Percentiles rank a stretch among this genome's conserved stretches.
Conservation (phyloP, 768 basidiomycete species). For the Suillus clintonianus region DNA sequence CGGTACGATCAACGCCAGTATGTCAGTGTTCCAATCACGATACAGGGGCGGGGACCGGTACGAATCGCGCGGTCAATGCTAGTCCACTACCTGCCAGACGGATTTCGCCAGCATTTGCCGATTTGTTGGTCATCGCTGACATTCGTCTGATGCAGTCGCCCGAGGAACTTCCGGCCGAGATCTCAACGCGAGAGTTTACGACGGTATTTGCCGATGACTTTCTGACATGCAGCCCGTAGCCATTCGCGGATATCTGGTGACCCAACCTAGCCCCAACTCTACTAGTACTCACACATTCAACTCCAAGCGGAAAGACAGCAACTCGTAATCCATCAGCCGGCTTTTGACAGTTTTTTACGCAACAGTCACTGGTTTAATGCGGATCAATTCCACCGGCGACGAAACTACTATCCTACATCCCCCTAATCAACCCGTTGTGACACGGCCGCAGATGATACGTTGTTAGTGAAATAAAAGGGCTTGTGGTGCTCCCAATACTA, state of each 20-base stretch:
- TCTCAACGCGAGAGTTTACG: background rate
- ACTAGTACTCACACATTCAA: background rate
- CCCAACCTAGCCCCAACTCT: background rate
- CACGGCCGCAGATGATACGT: too few relatives aligned
- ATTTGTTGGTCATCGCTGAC: background rate
- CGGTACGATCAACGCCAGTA: background rate
- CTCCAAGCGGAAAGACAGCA: background rate
- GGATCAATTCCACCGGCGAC: background rate
- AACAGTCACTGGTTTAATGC: background rate
- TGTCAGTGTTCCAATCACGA: background rate
- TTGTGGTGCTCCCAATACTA: too few relatives aligned
- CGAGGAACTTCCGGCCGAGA: background rate
- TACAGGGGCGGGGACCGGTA: background rate
- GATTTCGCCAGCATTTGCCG: background rate
- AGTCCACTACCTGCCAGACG: background rate
- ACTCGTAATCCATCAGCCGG: background rate
- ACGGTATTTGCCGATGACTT: background rate
- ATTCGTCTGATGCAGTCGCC: background rate
- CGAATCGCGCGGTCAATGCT: background rate
- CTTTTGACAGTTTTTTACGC: background rate
- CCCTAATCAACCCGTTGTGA: background rate
- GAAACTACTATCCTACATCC: background rate
- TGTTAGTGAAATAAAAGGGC: background rate
- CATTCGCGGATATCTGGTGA: background rate
- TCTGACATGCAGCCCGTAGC: background rate